Evolutionary conservation across 2,329 filamentous ascomycete genomes (phyloP).

Genomic region (Sporothrix pallida): DNA sequence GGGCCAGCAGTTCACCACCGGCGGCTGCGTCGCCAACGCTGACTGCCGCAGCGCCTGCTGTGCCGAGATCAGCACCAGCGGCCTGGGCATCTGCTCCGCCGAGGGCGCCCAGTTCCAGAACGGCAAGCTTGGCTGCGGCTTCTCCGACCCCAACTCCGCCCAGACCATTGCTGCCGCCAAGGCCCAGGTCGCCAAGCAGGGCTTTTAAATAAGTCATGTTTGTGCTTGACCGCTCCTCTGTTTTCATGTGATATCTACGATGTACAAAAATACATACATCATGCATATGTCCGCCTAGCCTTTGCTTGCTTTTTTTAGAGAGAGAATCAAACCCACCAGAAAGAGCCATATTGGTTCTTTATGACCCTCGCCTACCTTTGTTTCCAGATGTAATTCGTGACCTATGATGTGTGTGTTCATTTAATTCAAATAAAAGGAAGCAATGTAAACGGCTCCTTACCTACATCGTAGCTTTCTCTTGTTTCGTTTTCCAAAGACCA

Average conservation of each 20-base stretch:
- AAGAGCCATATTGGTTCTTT: neutral
- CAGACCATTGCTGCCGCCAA: constrained; percentile 42
- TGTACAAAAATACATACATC: neutral
- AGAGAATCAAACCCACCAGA: neutral
- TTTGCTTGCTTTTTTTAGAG: constrained; percentile 19
- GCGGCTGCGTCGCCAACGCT: constrained; percentile 44
- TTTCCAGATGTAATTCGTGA: neutral
- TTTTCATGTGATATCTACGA: no score
- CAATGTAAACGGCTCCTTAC: no score
- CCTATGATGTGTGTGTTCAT: no score
- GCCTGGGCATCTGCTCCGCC: constrained; percentile 45
- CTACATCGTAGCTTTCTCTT: no score
- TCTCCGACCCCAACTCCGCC: constrained; percentile 44
- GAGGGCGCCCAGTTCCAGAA: constrained; percentile 44
- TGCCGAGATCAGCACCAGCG: constrained; percentile 41
- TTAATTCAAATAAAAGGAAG: no score
- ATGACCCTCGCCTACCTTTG: neutral
- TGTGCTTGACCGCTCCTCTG: neutral
- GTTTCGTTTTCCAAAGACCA: no score
- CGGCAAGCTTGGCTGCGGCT: constrained; percentile 46
- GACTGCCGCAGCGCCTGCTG: constrained; percentile 43
- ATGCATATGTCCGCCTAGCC: constrained; percentile 3
- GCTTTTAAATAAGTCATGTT: constrained; percentile 40
- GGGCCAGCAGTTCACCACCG: constrained; percentile 45
- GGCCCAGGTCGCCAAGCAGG: constrained; percentile 45